Base-by-base conservation (phyloP, 2,329 filamentous ascomycete genomes). In the Drechmeria coniospora region DNA sequence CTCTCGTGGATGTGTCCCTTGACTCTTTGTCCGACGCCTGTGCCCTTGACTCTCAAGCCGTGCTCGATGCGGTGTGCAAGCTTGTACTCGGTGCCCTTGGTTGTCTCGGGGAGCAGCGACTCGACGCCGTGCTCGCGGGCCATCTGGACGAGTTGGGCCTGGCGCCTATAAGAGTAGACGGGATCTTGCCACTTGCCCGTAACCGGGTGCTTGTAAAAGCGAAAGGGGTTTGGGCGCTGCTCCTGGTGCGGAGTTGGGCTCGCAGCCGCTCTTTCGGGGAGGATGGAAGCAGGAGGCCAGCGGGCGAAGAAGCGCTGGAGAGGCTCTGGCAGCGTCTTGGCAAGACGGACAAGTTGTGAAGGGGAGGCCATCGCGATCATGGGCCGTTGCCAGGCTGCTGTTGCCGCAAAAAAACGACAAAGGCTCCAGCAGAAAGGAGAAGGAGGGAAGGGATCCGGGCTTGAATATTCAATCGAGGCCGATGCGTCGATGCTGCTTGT, bases 1-100 rank as follows among this genome's bases (percentile, higher is more conserved):
- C 90, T 73, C 65, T 98, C 90, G 73, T 86, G 81, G 43, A 74
- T 67, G 57, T 94, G 87, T 54, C 90, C 90, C 77, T 95, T 98
- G 52, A 94, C 87, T 56, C 68, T 75, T 58, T 94, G 76, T 32
- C 84, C 87, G 40, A 83, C 74, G 64, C 90, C 87, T 2, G 87
- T 95, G 43, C 87, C 87, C 69, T 86, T 87, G 32, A 94, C 79
- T 36, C 76, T 67, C 52, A 93, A 51, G 27, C 86, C 87, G 38
- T 77, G 67, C 61, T 92, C 79, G 32, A 83, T 70, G 32, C 81
- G 63, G 51, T 74, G 69, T 44, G 71, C 65, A 45, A 84, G 67
- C 51, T 65, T 74, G 49, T 70, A 67, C 40, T 74, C 77, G 2
- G 76, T 77, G 42, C 74, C 74, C 68, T 93, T 93, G 32, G 62